Conservation (phyloP, 2,329 filamentous ascomycete genomes). For the Botrytis fragariae region DNA sequence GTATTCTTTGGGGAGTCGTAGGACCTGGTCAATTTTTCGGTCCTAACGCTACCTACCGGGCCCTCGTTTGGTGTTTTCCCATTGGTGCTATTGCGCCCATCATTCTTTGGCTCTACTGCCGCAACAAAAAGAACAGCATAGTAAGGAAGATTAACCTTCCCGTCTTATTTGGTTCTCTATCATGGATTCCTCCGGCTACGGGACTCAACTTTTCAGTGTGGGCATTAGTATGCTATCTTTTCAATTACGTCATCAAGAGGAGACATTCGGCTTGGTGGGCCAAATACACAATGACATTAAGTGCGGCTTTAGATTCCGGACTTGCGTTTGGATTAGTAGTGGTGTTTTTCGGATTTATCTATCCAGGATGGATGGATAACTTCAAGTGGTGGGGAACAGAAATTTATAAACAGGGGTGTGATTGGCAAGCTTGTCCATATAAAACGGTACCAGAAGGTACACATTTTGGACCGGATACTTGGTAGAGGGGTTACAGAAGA, state of each 20-base stretch:
- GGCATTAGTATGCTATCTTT: conserved; percentile 80
- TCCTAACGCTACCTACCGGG: conserved; percentile 67
- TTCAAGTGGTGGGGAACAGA: conserved; percentile 91
- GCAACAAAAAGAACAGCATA: conserved; percentile 57
- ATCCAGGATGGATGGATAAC: conserved; percentile 68
- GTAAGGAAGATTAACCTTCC: conserved; percentile 78
- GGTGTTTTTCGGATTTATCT: conserved; percentile 84
- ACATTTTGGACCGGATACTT: conserved; percentile 63
- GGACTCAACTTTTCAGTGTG: conserved; percentile 87
- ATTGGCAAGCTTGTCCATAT: conserved; percentile 79
- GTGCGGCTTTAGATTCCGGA: conserved; percentile 78
- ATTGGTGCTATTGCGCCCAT: conserved; percentile 73
- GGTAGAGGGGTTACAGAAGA: conserved; percentile 39
- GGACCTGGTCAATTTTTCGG: conserved; percentile 83
- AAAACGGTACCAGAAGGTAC: conserved; percentile 60
- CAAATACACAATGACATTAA: conserved; percentile 88
- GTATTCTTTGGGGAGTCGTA: conserved; percentile 85
- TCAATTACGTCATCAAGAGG: conserved; percentile 73
- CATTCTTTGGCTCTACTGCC: conserved; percentile 68
- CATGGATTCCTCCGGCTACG: conserved; percentile 83
- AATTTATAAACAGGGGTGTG: conserved; percentile 78
- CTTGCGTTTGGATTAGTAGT: conserved; percentile 79
- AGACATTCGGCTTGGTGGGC: conserved; percentile 77
- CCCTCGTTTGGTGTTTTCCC: conserved; percentile 78
- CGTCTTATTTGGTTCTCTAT: conserved; percentile 77